Percentiles rank a stretch among this genome's conserved stretches.
Conservation (phyloP, 2,329 filamentous ascomycete genomes). For the Neonectria punicea region DNA sequence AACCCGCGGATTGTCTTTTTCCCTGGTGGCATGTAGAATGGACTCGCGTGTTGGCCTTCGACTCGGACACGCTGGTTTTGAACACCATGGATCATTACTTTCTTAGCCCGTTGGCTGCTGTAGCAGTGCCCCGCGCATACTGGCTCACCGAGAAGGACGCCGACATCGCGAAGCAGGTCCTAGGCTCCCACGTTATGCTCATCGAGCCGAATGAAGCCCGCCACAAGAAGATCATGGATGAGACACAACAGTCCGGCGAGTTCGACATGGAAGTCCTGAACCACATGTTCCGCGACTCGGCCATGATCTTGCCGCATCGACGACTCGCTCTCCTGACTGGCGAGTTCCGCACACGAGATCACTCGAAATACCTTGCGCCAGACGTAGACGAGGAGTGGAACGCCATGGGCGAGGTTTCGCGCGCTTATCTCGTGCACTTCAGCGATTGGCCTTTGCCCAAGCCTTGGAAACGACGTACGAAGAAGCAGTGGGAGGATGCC, state of each 20-base stretch:
- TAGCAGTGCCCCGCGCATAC: slow-evolving; percentile 20
- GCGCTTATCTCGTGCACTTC: slow-evolving; percentile 9
- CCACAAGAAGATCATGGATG: slow-evolving; percentile 12
- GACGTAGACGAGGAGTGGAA: slow-evolving; percentile 22
- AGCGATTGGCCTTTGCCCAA: slow-evolving; percentile 20
- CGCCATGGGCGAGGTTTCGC: slow-evolving; percentile 11
- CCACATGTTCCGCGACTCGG: slow-evolving; percentile 24
- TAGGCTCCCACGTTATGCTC: slow-evolving; percentile 25
- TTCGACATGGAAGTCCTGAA: slow-evolving; percentile 31
- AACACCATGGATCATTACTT: slow-evolving; percentile 24
- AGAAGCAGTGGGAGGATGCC: slow-evolving; percentile 15
- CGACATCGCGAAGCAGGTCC: neutral
- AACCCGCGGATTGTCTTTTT: too few species aligned
- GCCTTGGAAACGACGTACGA: slow-evolving; percentile 3
- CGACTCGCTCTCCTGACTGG: slow-evolving; percentile 22
- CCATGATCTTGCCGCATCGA: slow-evolving; percentile 28
- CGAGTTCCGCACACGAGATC: slow-evolving; percentile 21
- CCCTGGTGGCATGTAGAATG: too few species aligned
- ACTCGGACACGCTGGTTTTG: slow-evolving; percentile 22
- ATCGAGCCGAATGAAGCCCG: slow-evolving; percentile 16
- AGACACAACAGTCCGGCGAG: slow-evolving; percentile 18
- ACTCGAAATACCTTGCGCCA: slow-evolving; percentile 20
- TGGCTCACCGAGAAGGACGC: slow-evolving; percentile 9
- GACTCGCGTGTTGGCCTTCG: slow-evolving; percentile 23
- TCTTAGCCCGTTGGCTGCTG: neutral